Percentiles rank a stretch among this genome's conserved stretches.
Evolutionary conservation across 108 stramenopile species (phyloP).

Genomic region (Cylindrotheca closterium): DNA sequence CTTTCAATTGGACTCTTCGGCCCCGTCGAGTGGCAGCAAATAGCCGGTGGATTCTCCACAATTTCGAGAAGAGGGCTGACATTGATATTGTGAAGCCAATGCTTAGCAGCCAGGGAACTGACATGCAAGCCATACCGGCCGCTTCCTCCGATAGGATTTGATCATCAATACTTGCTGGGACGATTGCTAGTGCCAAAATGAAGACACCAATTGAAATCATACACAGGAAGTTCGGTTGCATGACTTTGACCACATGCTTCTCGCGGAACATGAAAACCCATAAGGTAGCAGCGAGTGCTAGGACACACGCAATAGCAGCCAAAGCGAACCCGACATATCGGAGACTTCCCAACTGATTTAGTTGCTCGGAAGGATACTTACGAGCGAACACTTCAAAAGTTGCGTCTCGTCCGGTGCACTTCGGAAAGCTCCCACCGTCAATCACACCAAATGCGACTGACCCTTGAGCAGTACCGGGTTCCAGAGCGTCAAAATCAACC

Average conservation of each 20-base stretch:
- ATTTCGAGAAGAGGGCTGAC: constrained; percentile 25
- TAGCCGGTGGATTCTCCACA: constrained; percentile 24
- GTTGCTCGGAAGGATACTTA: neutral
- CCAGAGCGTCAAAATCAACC: neutral
- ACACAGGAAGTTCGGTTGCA: constrained; percentile 41
- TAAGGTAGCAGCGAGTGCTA: neutral
- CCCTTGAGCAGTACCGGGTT: constrained; percentile 7
- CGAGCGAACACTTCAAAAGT: neutral
- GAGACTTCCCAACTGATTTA: neutral
- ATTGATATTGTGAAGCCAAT: constrained; percentile 27
- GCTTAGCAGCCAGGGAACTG: constrained; percentile 14
- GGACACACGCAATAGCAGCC: neutral
- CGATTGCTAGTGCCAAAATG: constrained; percentile 27
- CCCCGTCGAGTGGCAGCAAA: constrained; percentile 7
- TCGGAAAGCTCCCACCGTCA: constrained; percentile 6
- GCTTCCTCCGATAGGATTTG: neutral
- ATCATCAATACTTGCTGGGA: constrained; percentile 16
- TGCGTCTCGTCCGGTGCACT: constrained; percentile 12
- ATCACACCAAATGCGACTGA: constrained; percentile 10
- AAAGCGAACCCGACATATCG: constrained; percentile 11
- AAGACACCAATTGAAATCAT: constrained; percentile 32
- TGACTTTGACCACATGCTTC: constrained; percentile 9
- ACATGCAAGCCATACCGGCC: constrained; percentile 15
- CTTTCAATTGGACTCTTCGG: constrained; percentile 22
- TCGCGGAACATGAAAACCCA: constrained; percentile 8